A percentile compares a stretch with the other conserved stretches of the same genome.
Conservation (phyloP, 2,329 filamentous ascomycete species). For the Fusarium brevicatenulatum region DNA sequence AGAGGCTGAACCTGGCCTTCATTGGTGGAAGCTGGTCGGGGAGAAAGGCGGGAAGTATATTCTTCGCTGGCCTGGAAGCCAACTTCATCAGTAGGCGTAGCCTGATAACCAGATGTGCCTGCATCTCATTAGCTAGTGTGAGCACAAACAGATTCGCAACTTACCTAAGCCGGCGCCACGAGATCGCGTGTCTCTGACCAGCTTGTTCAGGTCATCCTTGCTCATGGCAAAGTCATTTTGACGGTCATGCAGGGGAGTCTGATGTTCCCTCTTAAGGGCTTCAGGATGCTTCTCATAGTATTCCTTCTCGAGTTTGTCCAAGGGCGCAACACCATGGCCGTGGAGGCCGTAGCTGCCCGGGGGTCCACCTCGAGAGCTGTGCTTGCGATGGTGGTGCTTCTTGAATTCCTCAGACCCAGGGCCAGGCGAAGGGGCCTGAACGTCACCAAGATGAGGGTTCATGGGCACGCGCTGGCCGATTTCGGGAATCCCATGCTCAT, state of each 20-base stretch:
- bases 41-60: slow-evolving; percentile 80
- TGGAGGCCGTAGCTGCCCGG: slow-evolving; percentile 94
- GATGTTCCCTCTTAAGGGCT: slow-evolving; percentile 77
- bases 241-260: slow-evolving; percentile 64
- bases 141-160: slow-evolving; percentile 28
- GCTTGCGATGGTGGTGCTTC: slow-evolving; percentile 74
- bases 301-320: slow-evolving; percentile 86
- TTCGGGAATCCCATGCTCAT: slow-evolving; percentile 90
- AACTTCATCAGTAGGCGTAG: slow-evolving; percentile 90
- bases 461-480: slow-evolving; percentile 94
- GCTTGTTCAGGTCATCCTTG: slow-evolving; percentile 88
- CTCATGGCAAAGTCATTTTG: slow-evolving; percentile 83
- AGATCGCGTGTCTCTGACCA: slow-evolving; percentile 78
- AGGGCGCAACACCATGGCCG: slow-evolving; percentile 79
- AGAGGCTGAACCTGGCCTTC: slow-evolving; percentile 26
- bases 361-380: slow-evolving; percentile 76
- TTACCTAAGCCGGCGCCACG: slow-evolving; percentile 64
- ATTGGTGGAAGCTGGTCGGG: slow-evolving; percentile 59
- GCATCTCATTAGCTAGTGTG: slow-evolving; percentile 29
- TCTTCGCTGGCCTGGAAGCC: slow-evolving; percentile 89
- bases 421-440: slow-evolving; percentile 90
- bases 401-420: slow-evolving; percentile 59
- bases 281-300: slow-evolving; percentile 96
- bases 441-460: slow-evolving; percentile 91
- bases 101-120: slow-evolving; percentile 73